phyloP scores from a whole-genome alignment of 495 filamentous ascomycete species.

The Aspergillus ellipticus region DNA sequence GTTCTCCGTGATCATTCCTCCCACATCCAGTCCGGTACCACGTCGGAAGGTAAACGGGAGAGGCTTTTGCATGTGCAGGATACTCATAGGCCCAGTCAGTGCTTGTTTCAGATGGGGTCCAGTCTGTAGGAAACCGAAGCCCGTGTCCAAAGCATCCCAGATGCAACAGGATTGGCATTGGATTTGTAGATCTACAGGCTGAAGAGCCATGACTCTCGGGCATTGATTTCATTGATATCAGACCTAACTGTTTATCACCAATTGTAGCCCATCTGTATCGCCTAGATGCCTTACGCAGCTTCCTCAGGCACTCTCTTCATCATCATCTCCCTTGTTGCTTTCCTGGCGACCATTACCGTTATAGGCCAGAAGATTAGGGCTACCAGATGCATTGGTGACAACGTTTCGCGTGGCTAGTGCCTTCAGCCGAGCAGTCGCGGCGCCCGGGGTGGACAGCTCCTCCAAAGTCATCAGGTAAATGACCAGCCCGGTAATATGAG shows the following conservation, averaged over 20 bases:
- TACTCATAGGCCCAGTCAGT: not conserved
- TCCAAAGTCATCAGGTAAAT: conserved; percentile 54
- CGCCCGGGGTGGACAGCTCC: conserved; percentile 29
- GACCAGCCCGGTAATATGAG: conserved; percentile 57
- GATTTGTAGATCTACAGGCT: not conserved
- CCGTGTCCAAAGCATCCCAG: not conserved
- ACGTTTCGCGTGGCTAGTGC: conserved; percentile 16
- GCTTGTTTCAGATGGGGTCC: not conserved
- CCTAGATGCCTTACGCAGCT: not conserved
- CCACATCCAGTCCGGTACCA: not conserved
- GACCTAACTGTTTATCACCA: not conserved
- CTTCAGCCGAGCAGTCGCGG: conserved; percentile 18
- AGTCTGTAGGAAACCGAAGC: not conserved
- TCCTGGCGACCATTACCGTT: conserved; percentile 12
- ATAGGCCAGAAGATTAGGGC: conserved; percentile 24
- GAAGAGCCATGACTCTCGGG: not conserved
- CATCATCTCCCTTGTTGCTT: not conserved
- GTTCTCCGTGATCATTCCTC: not conserved
- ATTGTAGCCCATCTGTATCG: not conserved
- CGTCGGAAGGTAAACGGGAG: not conserved
- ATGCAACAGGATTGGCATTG: not conserved
- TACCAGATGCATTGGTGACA: conserved; percentile 15
- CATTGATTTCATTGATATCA: not conserved
- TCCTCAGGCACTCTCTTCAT: not conserved
- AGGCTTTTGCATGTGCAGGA: not conserved